These are phyloP conservation scores for Pigoraptor vietnamica DNA, from an alignment of 78 protist genomes.

Conservation along the genomic window DNA sequence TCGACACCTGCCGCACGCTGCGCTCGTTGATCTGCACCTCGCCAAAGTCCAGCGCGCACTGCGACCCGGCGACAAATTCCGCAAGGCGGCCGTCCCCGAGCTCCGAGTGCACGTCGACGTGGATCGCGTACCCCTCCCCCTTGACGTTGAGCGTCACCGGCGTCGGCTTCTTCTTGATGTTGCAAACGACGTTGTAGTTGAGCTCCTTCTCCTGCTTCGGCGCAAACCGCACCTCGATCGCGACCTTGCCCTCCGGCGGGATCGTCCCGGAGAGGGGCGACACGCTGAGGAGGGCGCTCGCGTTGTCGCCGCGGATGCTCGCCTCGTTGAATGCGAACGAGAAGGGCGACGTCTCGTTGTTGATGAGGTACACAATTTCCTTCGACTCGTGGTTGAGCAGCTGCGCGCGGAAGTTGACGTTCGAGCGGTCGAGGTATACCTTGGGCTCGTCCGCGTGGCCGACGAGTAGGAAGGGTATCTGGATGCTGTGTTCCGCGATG, in stretches of 20 bases:
- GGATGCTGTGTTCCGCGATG: background rate
- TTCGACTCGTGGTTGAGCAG: background rate
- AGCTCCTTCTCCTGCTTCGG: slow-evolving; percentile 50
- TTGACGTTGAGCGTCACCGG: slow-evolving; percentile 59
- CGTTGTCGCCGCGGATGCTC: background rate
- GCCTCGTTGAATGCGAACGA: slow-evolving; percentile 40
- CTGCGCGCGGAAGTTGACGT: background rate
- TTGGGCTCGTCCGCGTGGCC: background rate
- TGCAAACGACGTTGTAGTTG: slow-evolving; percentile 46
- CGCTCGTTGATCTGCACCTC: slow-evolving; percentile 48
- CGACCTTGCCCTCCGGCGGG: slow-evolving; percentile 1
- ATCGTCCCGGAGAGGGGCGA: slow-evolving; percentile 54
- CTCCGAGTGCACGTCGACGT: slow-evolving; percentile 7
- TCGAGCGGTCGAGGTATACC: background rate
- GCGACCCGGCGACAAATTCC: background rate
- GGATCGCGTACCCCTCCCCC: slow-evolving; percentile 69
- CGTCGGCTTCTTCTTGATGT: slow-evolving; percentile 39
- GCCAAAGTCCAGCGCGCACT: slow-evolving; percentile 52
- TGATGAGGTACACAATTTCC: slow-evolving; percentile 36
- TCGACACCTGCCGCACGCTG: background rate
- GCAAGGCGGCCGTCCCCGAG: background rate
- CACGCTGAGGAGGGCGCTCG: background rate
- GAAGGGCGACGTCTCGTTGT: slow-evolving; percentile 58
- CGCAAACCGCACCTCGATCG: slow-evolving; percentile 39
- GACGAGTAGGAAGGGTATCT: background rate